Conservation (phyloP, 805 yeast genomes). For the Pichia scutulata region DNA sequence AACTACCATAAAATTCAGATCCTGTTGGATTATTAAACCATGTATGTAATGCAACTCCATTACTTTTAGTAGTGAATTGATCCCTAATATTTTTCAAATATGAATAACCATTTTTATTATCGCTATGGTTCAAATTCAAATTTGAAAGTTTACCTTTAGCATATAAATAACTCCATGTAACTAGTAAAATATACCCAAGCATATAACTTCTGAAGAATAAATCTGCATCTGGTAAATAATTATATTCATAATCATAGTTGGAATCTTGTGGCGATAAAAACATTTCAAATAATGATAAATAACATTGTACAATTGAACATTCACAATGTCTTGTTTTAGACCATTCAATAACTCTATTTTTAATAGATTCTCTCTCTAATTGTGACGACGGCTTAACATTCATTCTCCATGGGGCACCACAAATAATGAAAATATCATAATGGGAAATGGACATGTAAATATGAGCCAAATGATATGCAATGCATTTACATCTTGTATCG, state of each 20-base stretch:
- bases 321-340: constrained; percentile 40
- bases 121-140: constrained; percentile 28
- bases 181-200: constrained; percentile 34
- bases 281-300: constrained; percentile 54
- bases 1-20: constrained; percentile 33
- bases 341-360: constrained; percentile 46
- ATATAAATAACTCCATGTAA: constrained; percentile 47
- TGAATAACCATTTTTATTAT: constrained; percentile 40
- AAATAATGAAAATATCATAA: constrained; percentile 68
- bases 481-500: constrained; percentile 51
- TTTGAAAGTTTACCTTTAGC: constrained; percentile 32
- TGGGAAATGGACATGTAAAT: constrained; percentile 65
- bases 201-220: constrained; percentile 39
- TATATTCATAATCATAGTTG: constrained; percentile 33
- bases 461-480: constrained; percentile 68
- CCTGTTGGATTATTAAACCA: constrained; percentile 29
- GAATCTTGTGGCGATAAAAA: constrained; percentile 46
- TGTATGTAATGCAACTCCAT: constrained; percentile 27
- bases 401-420: constrained; percentile 80
- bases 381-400: constrained; percentile 50
- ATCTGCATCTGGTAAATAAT: constrained; percentile 46
- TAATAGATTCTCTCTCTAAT: constrained; percentile 41
- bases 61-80: constrained; percentile 31
- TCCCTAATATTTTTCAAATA: constrained; percentile 43
- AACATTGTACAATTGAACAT: constrained; percentile 52